Evolutionary conservation across 352 stramenopile species (phyloP).

Genomic region (Phytophthora europaea): DNA sequence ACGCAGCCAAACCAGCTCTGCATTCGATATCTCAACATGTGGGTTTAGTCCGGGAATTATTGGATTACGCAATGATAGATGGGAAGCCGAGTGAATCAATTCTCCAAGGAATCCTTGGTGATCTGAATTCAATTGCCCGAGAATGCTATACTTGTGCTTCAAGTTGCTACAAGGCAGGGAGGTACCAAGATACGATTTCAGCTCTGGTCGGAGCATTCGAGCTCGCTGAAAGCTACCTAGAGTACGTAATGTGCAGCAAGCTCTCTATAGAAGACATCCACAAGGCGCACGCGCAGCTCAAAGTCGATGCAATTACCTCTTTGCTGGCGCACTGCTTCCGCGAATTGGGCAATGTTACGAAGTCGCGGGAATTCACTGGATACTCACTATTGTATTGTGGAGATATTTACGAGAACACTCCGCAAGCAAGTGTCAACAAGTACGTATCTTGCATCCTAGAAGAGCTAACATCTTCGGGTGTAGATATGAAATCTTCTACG

Average conservation of each 20-base stretch:
- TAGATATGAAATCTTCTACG: conserved; percentile 1
- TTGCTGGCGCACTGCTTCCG: conserved; percentile 69
- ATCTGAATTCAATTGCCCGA: conserved; percentile 70
- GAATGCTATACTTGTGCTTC: conserved; percentile 70
- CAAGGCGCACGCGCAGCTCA: conserved; percentile 57
- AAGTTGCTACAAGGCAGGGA: conserved; percentile 59
- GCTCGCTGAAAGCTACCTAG: conserved; percentile 63
- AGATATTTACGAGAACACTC: conserved; percentile 34
- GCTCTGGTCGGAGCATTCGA: conserved; percentile 59
- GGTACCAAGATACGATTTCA: conserved; percentile 50
- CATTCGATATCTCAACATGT: conserved; percentile 39
- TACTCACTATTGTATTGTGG: conserved; percentile 68
- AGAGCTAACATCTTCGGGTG: conserved; percentile 32
- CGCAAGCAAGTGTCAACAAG: conserved; percentile 51
- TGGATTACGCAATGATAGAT: conserved; percentile 53
- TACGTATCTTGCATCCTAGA: conserved; percentile 61
- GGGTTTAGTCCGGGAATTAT: conserved; percentile 37
- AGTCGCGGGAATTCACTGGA: conserved; percentile 50
- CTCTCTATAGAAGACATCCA: conserved; percentile 40
- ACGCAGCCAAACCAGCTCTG: conserved; percentile 8
- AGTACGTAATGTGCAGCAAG: conserved; percentile 72
- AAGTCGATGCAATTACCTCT: conserved; percentile 64
- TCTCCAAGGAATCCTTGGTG: conserved; percentile 50
- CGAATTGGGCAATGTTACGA: conserved; percentile 40
- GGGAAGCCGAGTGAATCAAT: conserved; percentile 33